These are phyloP conservation scores for Corrigiola litoralis DNA, from an alignment of 179 eudicot species.

Conservation along the genomic window DNA sequence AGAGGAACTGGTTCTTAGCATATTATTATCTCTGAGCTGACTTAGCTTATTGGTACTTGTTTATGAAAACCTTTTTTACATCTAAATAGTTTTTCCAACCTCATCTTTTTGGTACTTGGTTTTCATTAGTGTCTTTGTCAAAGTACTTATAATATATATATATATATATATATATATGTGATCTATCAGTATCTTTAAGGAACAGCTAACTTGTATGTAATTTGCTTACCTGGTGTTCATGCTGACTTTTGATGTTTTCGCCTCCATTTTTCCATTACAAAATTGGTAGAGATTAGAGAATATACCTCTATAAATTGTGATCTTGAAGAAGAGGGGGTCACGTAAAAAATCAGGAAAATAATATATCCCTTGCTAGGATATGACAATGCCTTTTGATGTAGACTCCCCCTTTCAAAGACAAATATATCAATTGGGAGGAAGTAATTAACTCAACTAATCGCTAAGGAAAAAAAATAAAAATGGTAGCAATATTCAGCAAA, in stretches of 20 bases:
- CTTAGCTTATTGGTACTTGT: no score
- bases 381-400: background rate
- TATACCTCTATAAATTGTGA: background rate
- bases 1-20: no score
- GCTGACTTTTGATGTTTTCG: background rate
- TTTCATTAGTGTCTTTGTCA: no score
- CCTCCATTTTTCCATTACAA: background rate
- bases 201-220: background rate
- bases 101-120: no score
- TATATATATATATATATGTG: no score
- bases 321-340: slow-evolving; percentile 4
- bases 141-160: no score
- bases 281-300: background rate
- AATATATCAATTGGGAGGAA: background rate
- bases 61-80: no score
- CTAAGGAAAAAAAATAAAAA: background rate
- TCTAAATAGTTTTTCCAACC: no score
- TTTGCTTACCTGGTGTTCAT: slow-evolving; percentile 10
- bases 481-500: background rate
- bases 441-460: no score
- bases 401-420: background rate
- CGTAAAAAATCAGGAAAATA: background rate
- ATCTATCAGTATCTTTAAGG: no score
- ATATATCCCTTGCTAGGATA: background rate
- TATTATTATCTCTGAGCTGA: no score